These are phyloP conservation scores for Stenocarpella maydis DNA, from an alignment of 2,329 filamentous ascomycete species.

Conservation along the genomic window DNA sequence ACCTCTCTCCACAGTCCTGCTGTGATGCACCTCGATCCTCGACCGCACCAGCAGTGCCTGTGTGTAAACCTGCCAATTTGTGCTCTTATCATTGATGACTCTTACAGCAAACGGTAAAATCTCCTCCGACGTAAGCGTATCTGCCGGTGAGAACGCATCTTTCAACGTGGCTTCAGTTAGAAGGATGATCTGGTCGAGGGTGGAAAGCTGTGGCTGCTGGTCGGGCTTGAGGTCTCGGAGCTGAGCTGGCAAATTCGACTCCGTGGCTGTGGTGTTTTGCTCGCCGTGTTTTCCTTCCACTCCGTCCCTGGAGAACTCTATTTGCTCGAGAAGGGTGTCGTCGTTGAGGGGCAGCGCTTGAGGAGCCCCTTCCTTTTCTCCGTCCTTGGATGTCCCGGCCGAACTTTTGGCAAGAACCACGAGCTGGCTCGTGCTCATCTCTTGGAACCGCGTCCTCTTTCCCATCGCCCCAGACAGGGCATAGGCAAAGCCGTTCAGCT, in stretches of 20 bases:
- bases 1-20: conserved; percentile 87
- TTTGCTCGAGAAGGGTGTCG: conserved; percentile 89
- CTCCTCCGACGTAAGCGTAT: conserved; percentile 91
- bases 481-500: conserved; percentile 77
- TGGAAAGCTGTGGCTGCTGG: conserved; percentile 80
- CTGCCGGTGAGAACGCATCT: conserved; percentile 83
- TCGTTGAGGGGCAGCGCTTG: conserved; percentile 84
- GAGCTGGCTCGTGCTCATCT: conserved; percentile 84
- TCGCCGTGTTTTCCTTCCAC: conserved; percentile 49
- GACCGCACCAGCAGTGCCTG: conserved; percentile 90
- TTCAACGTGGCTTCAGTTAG: conserved; percentile 88
- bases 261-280: conserved; percentile 40
- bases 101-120: conserved; percentile 90
- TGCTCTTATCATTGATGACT: conserved; percentile 86
- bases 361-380: conserved; percentile 54
- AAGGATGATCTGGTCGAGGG: conserved; percentile 89
- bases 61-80: conserved; percentile 98
- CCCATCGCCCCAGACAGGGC: conserved; percentile 86
- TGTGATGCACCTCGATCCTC: conserved; percentile 86
- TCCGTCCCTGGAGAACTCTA: conserved; percentile 74
- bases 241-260: conserved; percentile 59
- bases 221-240: conserved; percentile 76
- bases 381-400: conserved; percentile 40
- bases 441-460: conserved; percentile 82
- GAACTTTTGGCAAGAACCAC: conserved; percentile 87